These are phyloP conservation scores for Dalbergia cultrata DNA, from an alignment of 306 rosid genomes.

Conservation along the genomic window DNA sequence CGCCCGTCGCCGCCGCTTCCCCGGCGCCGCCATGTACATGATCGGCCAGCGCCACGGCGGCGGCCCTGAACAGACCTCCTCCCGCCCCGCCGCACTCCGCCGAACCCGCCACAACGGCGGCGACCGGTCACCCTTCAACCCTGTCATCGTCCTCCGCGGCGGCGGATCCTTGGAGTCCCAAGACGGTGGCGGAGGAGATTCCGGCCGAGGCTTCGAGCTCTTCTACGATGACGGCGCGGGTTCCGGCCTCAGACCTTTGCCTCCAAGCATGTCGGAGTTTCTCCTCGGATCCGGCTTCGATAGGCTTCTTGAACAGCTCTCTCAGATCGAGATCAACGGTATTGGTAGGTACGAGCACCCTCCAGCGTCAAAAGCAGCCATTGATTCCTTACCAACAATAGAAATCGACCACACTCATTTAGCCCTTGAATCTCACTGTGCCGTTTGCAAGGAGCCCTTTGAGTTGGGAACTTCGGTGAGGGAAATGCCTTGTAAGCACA, in stretches of 20 bases:
- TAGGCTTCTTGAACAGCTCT: slow-evolving; percentile 76
- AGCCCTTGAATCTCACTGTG: slow-evolving; percentile 67
- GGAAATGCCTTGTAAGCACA: slow-evolving; percentile 91
- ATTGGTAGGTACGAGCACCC: slow-evolving; percentile 68
- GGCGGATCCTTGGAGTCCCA: slow-evolving; percentile 44
- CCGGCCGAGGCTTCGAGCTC: slow-evolving; percentile 70
- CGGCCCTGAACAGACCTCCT: slow-evolving; percentile 24
- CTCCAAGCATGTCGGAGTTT: slow-evolving; percentile 85
- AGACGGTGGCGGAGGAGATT: slow-evolving; percentile 41
- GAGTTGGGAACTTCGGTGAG: slow-evolving; percentile 61
- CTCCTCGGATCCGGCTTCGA: slow-evolving; percentile 84
- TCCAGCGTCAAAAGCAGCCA: slow-evolving; percentile 78
- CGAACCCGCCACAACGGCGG: slow-evolving; percentile 68
- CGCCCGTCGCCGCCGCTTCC: slow-evolving; percentile 57
- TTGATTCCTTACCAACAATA: slow-evolving; percentile 79
- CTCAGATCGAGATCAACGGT: slow-evolving; percentile 77
- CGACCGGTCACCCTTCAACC: slow-evolving; percentile 74
- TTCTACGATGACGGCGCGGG: slow-evolving; percentile 80
- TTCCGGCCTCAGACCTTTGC: slow-evolving; percentile 80
- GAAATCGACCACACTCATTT: slow-evolving; percentile 59
- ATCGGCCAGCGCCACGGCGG: slow-evolving; percentile 56
- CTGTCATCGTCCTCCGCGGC: slow-evolving; percentile 79
- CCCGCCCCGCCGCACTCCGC: slow-evolving; percentile 51
- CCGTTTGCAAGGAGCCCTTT: slow-evolving; percentile 80
- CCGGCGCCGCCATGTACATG: slow-evolving; percentile 74